These are phyloP conservation scores for Saitoella complicata DNA, from an alignment of 805 yeast genomes.

Conservation along the genomic window DNA sequence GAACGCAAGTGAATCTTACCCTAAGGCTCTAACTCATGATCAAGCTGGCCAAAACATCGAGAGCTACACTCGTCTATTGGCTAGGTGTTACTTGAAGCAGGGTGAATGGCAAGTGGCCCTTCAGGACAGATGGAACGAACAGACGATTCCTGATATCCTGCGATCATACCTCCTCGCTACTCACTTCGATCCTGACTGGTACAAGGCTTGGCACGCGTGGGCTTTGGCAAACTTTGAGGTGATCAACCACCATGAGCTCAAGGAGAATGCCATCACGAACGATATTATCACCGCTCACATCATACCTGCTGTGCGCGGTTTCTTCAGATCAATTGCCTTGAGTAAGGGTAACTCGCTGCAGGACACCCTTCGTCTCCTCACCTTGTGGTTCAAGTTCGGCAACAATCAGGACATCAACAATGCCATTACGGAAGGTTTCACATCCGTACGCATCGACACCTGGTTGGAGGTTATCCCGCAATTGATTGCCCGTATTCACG, in stretches of 20 bases:
- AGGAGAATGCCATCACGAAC: slow-evolving; percentile 14
- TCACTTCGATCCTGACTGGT: slow-evolving; percentile 85
- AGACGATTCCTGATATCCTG: slow-evolving; percentile 61
- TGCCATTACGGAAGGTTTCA: slow-evolving; percentile 81
- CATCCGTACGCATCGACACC: slow-evolving; percentile 73
- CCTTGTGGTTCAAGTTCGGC: slow-evolving; percentile 93
- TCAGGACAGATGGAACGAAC: slow-evolving; percentile 55
- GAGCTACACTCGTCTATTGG: slow-evolving; percentile 68
- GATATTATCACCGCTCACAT: slow-evolving; percentile 68
- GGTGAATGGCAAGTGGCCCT: slow-evolving; percentile 95
- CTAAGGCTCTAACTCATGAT: not conserved
- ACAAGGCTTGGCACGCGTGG: slow-evolving; percentile 99
- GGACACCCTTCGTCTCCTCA: slow-evolving; percentile 75
- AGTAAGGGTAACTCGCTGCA: slow-evolving; percentile 79
- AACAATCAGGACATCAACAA: slow-evolving; percentile 81
- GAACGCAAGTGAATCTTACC: not conserved
- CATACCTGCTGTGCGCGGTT: slow-evolving; percentile 89
- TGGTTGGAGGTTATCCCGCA: slow-evolving; percentile 97
- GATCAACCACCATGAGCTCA: slow-evolving; percentile 39
- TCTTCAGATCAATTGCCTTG: slow-evolving; percentile 82
- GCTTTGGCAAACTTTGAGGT: slow-evolving; percentile 96
- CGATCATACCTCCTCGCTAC: slow-evolving; percentile 90
- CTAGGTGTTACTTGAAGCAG: slow-evolving; percentile 89
- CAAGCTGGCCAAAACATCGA: slow-evolving; percentile 28
- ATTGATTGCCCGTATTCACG: slow-evolving; percentile 88